A percentile compares a stretch with the other conserved stretches of the same genome.
These are phyloP conservation scores for Gaeumannomyces sp. DNA, from an alignment of 2,329 filamentous ascomycete genomes.

Conservation along the genomic window DNA sequence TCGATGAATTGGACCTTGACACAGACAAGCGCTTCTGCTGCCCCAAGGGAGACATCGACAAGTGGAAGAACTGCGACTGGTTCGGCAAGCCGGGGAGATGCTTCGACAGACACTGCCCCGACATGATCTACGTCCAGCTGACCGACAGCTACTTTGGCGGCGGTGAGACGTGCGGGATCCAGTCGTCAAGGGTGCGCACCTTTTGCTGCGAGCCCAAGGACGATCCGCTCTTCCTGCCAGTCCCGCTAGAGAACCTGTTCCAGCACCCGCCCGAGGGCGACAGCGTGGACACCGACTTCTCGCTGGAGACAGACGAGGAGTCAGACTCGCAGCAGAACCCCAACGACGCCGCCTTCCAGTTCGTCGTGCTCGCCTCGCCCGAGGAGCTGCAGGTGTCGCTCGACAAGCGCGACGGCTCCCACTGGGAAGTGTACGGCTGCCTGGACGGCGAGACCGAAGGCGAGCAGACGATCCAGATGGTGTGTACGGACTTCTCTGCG, in stretches of 20 bases:
- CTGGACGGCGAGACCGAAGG: constrained; percentile 20
- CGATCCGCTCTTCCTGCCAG: background rate
- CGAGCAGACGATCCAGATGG: constrained; percentile 28
- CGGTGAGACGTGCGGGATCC: background rate
- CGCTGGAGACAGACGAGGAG: background rate
- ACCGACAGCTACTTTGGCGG: background rate
- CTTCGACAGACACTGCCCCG: background rate
- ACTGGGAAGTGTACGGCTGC: constrained; percentile 37
- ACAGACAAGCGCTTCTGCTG: background rate
- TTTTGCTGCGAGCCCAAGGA: background rate
- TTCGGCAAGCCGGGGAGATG: background rate
- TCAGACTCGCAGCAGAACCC: constrained; percentile 16
- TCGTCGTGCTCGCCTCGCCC: constrained; percentile 25
- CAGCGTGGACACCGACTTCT: constrained; percentile 1
- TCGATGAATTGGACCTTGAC: background rate
- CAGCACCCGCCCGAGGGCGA: constrained; percentile 4
- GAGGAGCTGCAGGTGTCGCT: constrained; percentile 27
- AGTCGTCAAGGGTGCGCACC: background rate
- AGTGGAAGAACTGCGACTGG: background rate
- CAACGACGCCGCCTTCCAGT: constrained; percentile 27
- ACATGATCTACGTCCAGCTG: background rate
- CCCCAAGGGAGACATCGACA: background rate
- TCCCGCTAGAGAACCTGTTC: constrained; percentile 9
- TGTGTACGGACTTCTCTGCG: constrained; percentile 28
- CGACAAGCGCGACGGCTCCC: constrained; percentile 36